These are phyloP conservation scores for Podospora appendiculata DNA, from an alignment of 495 filamentous ascomycete species.

Conservation along the genomic window DNA sequence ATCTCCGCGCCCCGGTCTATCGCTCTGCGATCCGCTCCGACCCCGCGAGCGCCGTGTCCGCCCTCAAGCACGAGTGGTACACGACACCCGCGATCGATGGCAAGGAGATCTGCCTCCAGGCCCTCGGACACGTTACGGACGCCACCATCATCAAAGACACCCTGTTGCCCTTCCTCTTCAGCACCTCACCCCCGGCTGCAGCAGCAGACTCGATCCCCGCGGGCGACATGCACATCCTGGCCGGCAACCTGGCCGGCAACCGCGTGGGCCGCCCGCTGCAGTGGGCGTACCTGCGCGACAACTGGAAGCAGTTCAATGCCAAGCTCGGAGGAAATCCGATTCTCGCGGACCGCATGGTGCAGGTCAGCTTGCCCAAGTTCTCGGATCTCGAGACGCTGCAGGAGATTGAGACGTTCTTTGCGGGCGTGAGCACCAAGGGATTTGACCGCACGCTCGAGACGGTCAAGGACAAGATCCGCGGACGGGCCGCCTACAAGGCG, in stretches of 20 bases:
- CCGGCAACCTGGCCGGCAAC: constrained; percentile 63
- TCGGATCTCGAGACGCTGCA: constrained; percentile 55
- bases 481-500: constrained; percentile 68
- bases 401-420: constrained; percentile 81
- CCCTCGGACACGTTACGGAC: constrained; percentile 68
- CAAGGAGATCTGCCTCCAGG: constrained; percentile 72
- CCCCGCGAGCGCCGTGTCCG: constrained; percentile 52
- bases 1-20: constrained; percentile 73
- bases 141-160: constrained; percentile 59
- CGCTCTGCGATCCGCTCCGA: constrained; percentile 66
- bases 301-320: constrained; percentile 63
- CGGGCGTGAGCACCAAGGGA: constrained; percentile 67
- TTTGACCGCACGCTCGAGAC: constrained; percentile 74
- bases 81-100: constrained; percentile 78
- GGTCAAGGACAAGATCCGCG: constrained; percentile 70
- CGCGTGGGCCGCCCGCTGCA: constrained; percentile 56
- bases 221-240: constrained; percentile 81
- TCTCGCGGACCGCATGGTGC: constrained; percentile 79
- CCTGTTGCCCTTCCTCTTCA: constrained; percentile 73
- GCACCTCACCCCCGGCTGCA: constrained; percentile 51
- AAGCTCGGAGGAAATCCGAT: constrained; percentile 71
- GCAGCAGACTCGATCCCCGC: constrained; percentile 33
- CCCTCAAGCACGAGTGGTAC: constrained; percentile 75
- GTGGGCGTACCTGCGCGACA: constrained; percentile 76
- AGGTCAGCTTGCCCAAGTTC: constrained; percentile 69